Conservation (phyloP, 225 moss, liverwort and hornwort species). For the Pseudisothecium myosuroides region DNA sequence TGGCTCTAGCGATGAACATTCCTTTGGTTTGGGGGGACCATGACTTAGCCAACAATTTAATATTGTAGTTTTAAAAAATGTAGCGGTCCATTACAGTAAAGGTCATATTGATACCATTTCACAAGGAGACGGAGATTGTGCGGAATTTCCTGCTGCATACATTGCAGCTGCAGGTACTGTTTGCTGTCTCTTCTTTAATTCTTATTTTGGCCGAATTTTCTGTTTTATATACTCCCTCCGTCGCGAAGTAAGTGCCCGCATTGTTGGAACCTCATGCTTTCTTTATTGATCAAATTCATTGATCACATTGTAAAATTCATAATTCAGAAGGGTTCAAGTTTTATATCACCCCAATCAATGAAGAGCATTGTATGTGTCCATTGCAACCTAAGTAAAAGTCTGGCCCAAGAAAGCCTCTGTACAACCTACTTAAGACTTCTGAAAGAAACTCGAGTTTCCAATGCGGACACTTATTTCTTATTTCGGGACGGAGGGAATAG, state of each 20-base stretch:
- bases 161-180: constrained; percentile 59
- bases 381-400: background rate
- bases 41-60: too few species aligned
- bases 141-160: constrained; percentile 72
- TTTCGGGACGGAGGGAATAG: background rate
- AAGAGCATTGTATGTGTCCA: background rate
- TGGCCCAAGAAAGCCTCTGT: background rate
- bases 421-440: background rate
- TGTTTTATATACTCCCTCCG: background rate
- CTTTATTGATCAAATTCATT: background rate
- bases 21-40: too few species aligned
- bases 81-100: too few species aligned
- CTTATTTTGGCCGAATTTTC: background rate
- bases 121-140: constrained; percentile 78
- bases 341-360: background rate
- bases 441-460: background rate
- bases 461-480: background rate
- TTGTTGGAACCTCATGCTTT: background rate
- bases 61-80: too few species aligned
- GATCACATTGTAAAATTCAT: background rate
- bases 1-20: too few species aligned
- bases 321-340: background rate
- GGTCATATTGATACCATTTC: too few species aligned
- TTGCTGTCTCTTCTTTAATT: background rate
- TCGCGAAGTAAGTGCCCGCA: background rate